Evolutionary conservation across 495 filamentous ascomycete species (phyloP).

Genomic region (Penicillium verhagenii): DNA sequence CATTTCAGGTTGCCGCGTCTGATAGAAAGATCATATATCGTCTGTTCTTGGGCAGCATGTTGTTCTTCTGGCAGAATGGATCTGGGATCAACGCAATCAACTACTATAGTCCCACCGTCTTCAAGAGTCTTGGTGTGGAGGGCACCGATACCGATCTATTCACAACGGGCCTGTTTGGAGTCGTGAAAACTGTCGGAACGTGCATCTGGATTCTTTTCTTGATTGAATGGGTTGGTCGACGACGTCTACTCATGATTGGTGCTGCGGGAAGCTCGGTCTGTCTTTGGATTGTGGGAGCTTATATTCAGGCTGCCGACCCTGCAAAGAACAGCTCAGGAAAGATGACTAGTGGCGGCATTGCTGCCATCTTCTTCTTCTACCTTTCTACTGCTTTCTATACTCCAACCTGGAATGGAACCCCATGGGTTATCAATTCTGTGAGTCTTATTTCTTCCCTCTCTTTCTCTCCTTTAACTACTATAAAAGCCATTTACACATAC

Average conservation of each 20-base stretch:
- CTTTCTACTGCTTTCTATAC: constrained; percentile 80
- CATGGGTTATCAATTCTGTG: constrained; percentile 60
- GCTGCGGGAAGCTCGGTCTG: constrained; percentile 64
- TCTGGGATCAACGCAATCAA: constrained; percentile 69
- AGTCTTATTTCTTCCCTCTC: too few species aligned
- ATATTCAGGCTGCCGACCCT: constrained; percentile 60
- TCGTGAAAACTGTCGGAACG: constrained; percentile 58
- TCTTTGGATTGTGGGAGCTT: constrained; percentile 74
- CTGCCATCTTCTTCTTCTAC: constrained; percentile 76
- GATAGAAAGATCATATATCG: constrained; percentile 58
- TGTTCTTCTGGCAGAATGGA: constrained; percentile 68
- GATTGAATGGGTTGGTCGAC: constrained; percentile 68
- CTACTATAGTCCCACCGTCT: constrained; percentile 62
- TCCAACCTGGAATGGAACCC: constrained; percentile 71
- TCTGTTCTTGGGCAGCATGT: constrained; percentile 64
- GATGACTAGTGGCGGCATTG: constrained; percentile 58
- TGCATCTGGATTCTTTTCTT: constrained; percentile 65
- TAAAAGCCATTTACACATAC: too few species aligned
- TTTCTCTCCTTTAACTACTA: too few species aligned
- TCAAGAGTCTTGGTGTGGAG: constrained; percentile 55
- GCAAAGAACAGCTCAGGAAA: constrained; percentile 28
- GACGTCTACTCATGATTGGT: constrained; percentile 67
- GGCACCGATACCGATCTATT: constrained; percentile 49
- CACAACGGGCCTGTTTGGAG: constrained; percentile 54
- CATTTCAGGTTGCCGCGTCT: constrained; percentile 56